Evolutionary conservation across 257 asterid genomes (phyloP), one percentile per base, ranked within the genome.

Genomic region (Plectranthus barbatus): DNA sequence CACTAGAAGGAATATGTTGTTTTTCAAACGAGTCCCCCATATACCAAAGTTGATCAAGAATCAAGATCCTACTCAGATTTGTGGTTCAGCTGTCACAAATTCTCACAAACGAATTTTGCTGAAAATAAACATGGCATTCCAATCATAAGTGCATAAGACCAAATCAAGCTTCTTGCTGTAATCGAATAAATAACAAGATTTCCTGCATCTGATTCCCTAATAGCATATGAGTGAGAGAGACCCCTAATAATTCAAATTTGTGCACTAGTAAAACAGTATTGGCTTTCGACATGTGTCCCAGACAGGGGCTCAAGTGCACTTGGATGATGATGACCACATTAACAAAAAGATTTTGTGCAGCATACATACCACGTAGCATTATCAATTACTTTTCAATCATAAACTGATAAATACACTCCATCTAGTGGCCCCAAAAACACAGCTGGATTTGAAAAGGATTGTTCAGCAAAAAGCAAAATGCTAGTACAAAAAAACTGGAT

Each of bases 1-100:
- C n/a, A n/a, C 69, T 67, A 39, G 14, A 33, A 33, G 69, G 74
- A 77, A 77, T 77, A 80, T 70, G 62, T 68, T 54, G 21, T 41
- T 53, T 62, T 57, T 60, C 7, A 41, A 37, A 66, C 53, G 59
- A 54, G 24, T 48, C 63, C 80, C 26, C 65, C 76, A n/a, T n/a
- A 57, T 66, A 76, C 75, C 79, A 42, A 57, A 37, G 55, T 58
- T 24, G 72, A 78, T 79, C 68, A 40, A 70, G 77, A 77, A 74
- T 69, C 68, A 37, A n/a, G 60, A 64, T 64, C 60, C 54, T 75
- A 57, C 76, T 70, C 17, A 37, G 65, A 50, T 76, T 41, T 76
- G 73, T 45, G 26, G 60, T 64, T 54, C 55, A 66, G 54, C 69
- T 59, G 73, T 66, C 77, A 72, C 23, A 52, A 66, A 15, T 52